Percentiles rank a stretch among this genome's conserved stretches.
Evolutionary conservation across 2,329 filamentous ascomycete species (phyloP).

Genomic region (Xylaria arbuscula): DNA sequence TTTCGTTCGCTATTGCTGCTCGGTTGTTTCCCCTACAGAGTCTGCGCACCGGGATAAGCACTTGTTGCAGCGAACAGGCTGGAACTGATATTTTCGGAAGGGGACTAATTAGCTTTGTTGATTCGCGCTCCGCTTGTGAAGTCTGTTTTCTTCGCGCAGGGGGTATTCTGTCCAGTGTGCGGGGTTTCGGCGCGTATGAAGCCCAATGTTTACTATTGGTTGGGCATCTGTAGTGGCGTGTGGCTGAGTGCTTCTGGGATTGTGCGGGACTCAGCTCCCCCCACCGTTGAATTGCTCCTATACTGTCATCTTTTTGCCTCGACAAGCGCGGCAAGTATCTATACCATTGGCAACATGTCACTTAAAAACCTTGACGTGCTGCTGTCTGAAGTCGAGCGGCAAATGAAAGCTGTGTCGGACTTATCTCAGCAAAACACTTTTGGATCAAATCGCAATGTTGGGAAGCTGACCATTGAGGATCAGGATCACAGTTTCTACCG

Average conservation of each 20-base stretch:
- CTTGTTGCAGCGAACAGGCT: background rate
- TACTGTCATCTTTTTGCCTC: background rate
- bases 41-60: background rate
- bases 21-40: background rate
- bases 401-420: background rate
- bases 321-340: background rate
- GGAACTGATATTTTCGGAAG: background rate
- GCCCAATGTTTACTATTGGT: background rate
- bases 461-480: background rate
- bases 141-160: background rate
- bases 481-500: background rate
- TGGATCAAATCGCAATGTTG: background rate
- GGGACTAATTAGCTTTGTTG: background rate
- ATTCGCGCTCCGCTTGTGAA: background rate
- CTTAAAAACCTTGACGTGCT: constrained; percentile 1
- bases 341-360: background rate
- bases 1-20: too few species aligned
- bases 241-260: background rate
- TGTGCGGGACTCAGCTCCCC: background rate
- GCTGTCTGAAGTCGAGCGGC: constrained; percentile 12
- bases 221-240: background rate
- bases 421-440: background rate
- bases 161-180: background rate
- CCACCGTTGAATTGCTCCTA: background rate
- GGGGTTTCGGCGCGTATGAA: background rate